Conservation (phyloP, 129 eudicot species). For the Tagetes erecta region DNA sequence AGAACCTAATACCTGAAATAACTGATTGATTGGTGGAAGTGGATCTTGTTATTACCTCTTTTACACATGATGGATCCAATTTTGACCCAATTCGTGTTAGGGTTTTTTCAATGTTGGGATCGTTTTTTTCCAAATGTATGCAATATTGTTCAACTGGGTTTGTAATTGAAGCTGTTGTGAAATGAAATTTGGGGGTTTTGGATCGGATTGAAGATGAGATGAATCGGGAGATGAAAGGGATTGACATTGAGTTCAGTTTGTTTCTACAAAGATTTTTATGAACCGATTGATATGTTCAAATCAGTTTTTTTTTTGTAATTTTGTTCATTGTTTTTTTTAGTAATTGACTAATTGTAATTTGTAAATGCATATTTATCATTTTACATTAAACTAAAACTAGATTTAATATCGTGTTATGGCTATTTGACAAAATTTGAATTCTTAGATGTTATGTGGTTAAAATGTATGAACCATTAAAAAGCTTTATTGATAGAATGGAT, state of each 20-base stretch:
- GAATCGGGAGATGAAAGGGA: slow-evolving; percentile 30
- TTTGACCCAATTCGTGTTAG: slow-evolving; percentile 39
- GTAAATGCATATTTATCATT: too few relatives aligned
- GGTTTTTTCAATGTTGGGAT: slow-evolving; percentile 55
- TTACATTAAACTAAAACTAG: too few relatives aligned
- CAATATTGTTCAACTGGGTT: slow-evolving; percentile 46
- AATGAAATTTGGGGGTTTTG: slow-evolving; percentile 32
- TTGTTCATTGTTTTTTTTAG: too few relatives aligned
- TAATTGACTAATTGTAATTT: too few relatives aligned
- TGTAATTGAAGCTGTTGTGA: slow-evolving; percentile 38
- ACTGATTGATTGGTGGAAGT: slow-evolving; percentile 38
- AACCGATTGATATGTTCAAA: too few relatives aligned
- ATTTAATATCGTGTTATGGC: too few relatives aligned
- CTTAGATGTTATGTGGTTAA: too few relatives aligned
- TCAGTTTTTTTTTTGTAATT: too few relatives aligned
- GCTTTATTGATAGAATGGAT: too few relatives aligned
- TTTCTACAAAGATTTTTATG: too few relatives aligned
- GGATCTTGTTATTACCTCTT: slow-evolving; percentile 53
- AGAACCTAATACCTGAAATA: slow-evolving; percentile 66
- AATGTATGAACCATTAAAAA: too few relatives aligned
- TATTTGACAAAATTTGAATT: too few relatives aligned
- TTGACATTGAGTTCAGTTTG: slow-evolving; percentile 34
- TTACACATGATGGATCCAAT: slow-evolving; percentile 49
- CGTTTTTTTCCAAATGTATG: slow-evolving; percentile 45
- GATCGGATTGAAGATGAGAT: slow-evolving; percentile 28